Conservation (phyloP, 116 monocot genomes). For the Posidonia oceanica region DNA sequence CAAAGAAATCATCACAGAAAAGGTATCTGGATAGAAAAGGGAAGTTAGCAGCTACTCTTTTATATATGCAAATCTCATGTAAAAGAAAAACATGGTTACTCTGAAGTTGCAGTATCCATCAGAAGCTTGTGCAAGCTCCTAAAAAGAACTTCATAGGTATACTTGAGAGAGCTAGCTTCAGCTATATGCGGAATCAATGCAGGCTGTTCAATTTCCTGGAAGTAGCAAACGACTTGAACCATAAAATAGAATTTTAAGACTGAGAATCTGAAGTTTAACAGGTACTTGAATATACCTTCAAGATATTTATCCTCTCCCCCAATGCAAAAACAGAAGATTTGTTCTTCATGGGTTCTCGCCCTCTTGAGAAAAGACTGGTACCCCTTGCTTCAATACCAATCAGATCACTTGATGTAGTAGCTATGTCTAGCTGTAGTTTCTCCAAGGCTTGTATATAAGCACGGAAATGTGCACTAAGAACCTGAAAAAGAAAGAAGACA, state of each 20-base stretch:
- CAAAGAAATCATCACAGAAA: slow-evolving; percentile 97
- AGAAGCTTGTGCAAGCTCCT: slow-evolving; percentile 98
- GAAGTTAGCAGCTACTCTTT: neutral
- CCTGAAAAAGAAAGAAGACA: slow-evolving; percentile 29
- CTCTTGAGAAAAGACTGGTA: slow-evolving; percentile 63
- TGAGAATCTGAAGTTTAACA: neutral
- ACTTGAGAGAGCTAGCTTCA: slow-evolving; percentile 90
- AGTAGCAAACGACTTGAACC: neutral
- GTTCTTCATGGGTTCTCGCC: slow-evolving; percentile 83
- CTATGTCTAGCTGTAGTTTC: slow-evolving; percentile 94
- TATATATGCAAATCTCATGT: neutral
- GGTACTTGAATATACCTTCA: slow-evolving; percentile 46
- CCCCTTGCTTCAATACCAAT: slow-evolving; percentile 91
- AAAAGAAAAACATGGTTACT: slow-evolving; percentile 34
- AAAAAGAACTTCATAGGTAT: slow-evolving; percentile 96
- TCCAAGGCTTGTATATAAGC: slow-evolving; percentile 98
- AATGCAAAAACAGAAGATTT: slow-evolving; percentile 92
- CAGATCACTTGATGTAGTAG: slow-evolving; percentile 81
- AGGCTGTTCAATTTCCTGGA: slow-evolving; percentile 96
- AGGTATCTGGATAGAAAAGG: slow-evolving; percentile 52
- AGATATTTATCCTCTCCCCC: slow-evolving; percentile 86
- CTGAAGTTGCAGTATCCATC: slow-evolving; percentile 98
- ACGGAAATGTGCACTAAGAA: slow-evolving; percentile 97
- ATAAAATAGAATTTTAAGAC: neutral
- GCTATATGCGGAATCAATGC: slow-evolving; percentile 99